Evolutionary conservation across 1,139 yeast genomes (phyloP).

Genomic region (Tardiomyces depauwii): DNA sequence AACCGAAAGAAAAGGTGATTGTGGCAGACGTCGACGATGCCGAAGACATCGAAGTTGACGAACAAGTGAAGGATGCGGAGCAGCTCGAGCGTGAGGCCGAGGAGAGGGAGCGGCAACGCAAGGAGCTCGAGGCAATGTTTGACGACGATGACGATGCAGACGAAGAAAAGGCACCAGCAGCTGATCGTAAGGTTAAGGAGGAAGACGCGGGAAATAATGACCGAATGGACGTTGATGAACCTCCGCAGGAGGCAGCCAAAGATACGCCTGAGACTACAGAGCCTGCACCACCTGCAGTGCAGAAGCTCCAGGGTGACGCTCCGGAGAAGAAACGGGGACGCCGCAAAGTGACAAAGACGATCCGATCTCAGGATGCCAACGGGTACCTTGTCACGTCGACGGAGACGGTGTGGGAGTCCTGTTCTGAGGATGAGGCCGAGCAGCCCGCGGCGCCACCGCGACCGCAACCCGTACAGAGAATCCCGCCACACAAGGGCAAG

Average conservation of each 20-base stretch:
- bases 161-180: not conserved
- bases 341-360: not conserved
- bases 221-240: not conserved
- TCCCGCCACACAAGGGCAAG: conserved; percentile 4
- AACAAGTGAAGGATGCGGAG: conserved; percentile 3
- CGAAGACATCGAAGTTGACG: conserved; percentile 6
- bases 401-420: conserved; percentile 11
- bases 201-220: not conserved
- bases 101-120: not conserved
- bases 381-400: conserved; percentile 11
- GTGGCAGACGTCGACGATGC: conserved; percentile 6
- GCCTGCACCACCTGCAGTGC: no score
- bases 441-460: conserved; percentile 1
- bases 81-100: conserved; percentile 1
- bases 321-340: not conserved
- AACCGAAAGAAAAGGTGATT: conserved; percentile 7
- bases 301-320: no score
- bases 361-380: conserved; percentile 7
- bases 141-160: not conserved
- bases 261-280: no score
- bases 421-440: conserved; percentile 9
- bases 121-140: not conserved
- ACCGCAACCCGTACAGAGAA: conserved; percentile 1
- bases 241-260: no score
- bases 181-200: not conserved